A percentile compares a stretch with the other conserved stretches of the same genome.
These are phyloP conservation scores for Sesbania bispinosa DNA, from an alignment of 306 rosid genomes.

Conservation along the genomic window DNA sequence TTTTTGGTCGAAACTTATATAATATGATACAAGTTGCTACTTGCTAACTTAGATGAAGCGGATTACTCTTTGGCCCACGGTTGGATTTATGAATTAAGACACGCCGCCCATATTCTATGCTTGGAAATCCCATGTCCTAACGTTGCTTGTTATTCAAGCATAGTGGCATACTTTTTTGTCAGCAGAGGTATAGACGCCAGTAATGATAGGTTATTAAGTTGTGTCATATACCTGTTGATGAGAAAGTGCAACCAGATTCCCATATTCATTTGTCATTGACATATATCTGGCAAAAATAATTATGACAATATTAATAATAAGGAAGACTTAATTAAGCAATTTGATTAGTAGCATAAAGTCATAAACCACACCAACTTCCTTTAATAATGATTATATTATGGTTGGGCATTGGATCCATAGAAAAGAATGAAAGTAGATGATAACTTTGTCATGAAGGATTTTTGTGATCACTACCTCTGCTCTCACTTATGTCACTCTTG, in stretches of 20 bases:
- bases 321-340: slow-evolving; percentile 1
- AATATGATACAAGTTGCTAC: not conserved
- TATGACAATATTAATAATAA: not conserved
- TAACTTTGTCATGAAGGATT: slow-evolving; percentile 47
- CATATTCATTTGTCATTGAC: not conserved
- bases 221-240: slow-evolving; percentile 14
- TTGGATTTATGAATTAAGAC: not conserved
- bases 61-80: not conserved
- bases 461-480: slow-evolving; percentile 32
- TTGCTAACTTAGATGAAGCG: not conserved
- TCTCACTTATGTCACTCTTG: slow-evolving; percentile 21
- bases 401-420: slow-evolving; percentile 39
- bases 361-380: slow-evolving; percentile 10
- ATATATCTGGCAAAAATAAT: not conserved
- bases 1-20: too few relatives aligned
- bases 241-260: slow-evolving; percentile 26
- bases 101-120: not conserved
- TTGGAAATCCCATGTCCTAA: not conserved
- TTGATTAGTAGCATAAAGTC: slow-evolving; percentile 7
- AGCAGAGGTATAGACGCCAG: not conserved
- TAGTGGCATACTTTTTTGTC: not conserved
- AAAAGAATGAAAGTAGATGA: not conserved
- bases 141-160: slow-evolving; percentile 32
- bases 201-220: slow-evolving; percentile 18
- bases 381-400: slow-evolving; percentile 19